A percentile compares a stretch with the other conserved stretches of the same genome.
These are phyloP conservation scores for Geotrichum phurueaensis DNA, from an alignment of 1,139 yeast species.

Conservation along the genomic window DNA sequence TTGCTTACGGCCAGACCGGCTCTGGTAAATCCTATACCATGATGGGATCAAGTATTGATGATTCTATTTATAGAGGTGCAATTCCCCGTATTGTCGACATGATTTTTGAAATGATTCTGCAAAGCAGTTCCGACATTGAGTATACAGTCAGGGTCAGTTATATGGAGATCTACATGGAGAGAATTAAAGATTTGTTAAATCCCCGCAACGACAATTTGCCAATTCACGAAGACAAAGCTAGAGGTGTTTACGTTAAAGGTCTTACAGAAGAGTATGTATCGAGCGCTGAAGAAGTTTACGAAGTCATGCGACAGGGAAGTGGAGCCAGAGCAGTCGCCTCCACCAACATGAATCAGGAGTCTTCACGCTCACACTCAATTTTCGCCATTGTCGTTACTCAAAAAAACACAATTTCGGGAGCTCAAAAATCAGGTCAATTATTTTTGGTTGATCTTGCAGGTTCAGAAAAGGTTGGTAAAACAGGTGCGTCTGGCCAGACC, in stretches of 20 bases:
- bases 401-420: slow-evolving; percentile 51
- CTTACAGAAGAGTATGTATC: slow-evolving; percentile 57
- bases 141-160: slow-evolving; percentile 65
- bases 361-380: slow-evolving; percentile 79
- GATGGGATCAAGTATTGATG: slow-evolving; percentile 54
- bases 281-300: slow-evolving; percentile 52
- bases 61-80: slow-evolving; percentile 47
- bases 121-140: slow-evolving; percentile 50
- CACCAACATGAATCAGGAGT: slow-evolving; percentile 68
- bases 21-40: slow-evolving; percentile 83
- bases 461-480: slow-evolving; percentile 73
- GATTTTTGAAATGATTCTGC: slow-evolving; percentile 51
- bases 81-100: slow-evolving; percentile 68
- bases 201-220: slow-evolving; percentile 40
- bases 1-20: slow-evolving; percentile 88
- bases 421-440: slow-evolving; percentile 58
- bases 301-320: slow-evolving; percentile 52
- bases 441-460: slow-evolving; percentile 86
- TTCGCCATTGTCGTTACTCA: slow-evolving; percentile 65
- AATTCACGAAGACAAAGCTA: slow-evolving; percentile 59
- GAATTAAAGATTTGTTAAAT: slow-evolving; percentile 56
- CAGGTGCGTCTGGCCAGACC: slow-evolving; percentile 70
- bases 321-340: slow-evolving; percentile 51
- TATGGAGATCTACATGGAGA: slow-evolving; percentile 80
- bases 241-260: slow-evolving; percentile 68